A percentile compares a stretch with the other conserved stretches of the same genome.
Evolutionary conservation across 1,284 basidiomycete genomes (phyloP).

Genomic region (Afroboletus lepidellus): DNA sequence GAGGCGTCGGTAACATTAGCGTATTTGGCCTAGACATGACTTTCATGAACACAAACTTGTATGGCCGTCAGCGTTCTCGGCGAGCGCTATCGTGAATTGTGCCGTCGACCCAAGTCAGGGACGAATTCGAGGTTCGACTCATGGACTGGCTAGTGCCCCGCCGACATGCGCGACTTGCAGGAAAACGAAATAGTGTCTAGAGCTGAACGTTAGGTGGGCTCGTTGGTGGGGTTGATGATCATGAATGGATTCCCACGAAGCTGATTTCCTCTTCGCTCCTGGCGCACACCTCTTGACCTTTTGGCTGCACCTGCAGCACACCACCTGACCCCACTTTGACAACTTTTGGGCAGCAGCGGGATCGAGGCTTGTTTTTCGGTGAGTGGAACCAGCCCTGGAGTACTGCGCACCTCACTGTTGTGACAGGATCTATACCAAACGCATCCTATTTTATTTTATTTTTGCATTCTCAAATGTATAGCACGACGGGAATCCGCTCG

Average conservation of each 20-base stretch:
- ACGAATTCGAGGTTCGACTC: too few relatives aligned
- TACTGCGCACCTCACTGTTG: neutral
- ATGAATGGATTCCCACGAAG: neutral
- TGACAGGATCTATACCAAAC: constrained; percentile 4
- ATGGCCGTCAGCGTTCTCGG: neutral
- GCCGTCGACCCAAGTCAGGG: too few relatives aligned
- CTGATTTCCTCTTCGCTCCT: too few relatives aligned
- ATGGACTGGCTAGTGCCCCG: neutral
- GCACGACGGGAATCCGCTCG: constrained; percentile 6
- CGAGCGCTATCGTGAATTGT: neutral
- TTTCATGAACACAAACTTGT: neutral
- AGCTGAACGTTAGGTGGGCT: too few relatives aligned
- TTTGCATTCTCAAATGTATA: constrained; percentile 1
- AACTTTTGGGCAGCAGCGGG: neutral
- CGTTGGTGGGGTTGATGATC: neutral
- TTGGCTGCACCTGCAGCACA: neutral
- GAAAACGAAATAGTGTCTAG: too few relatives aligned
- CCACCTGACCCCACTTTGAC: neutral
- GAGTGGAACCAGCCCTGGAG: neutral
- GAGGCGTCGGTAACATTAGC: neutral
- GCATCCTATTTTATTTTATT: neutral
- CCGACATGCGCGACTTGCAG: neutral
- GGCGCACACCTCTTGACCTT: neutral
- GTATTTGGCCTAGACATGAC: neutral
- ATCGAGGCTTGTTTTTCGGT: neutral